Evolutionary conservation across 495 filamentous ascomycete genomes (phyloP), one percentile per base, ranked within the genome.

Genomic region (Penicillium flavigenum): DNA sequence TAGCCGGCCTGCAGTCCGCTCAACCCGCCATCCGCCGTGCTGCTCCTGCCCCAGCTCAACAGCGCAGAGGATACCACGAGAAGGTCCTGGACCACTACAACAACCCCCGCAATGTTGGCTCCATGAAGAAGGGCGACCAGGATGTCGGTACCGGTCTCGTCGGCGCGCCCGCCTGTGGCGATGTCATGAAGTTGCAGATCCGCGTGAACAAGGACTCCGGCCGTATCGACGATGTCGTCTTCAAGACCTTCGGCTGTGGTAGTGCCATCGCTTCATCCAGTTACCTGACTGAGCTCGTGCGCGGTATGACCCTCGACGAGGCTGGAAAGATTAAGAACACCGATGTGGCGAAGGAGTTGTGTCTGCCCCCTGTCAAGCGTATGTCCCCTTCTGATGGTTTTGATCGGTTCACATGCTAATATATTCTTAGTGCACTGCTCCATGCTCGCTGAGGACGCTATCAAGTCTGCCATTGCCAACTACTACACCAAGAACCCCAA

Each of bases 171-270:
- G 72, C 72, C 51, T 82, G 89, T 71, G 93, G 94, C 74, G 93
- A 98, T 74, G 93, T 98, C 62, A 99, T 99, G 90, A 96, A 96
- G 72, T 85, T 99, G 42, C 92, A 99, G 79, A 99, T 99, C 75
- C 88, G 90, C 54, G 95, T 99, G 63, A 91, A 98, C 76, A 89
- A 90, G 49, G 81, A 86, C 38, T 88, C 86, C 70, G 87, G 95
- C 67, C 91, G 86, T 54, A 99, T 99, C 72, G 84, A 83, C 59
- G 95, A 99, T 59, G 92, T 96, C 63, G 91, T 92, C 71, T 96
- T 95, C 83, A 96, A 99, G 85, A 98, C 95, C 0, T 99, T 99
- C 70, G 95, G 95, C 17, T 99, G 95, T 72, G 95, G 95, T 17
- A 91, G 86, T 42, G 95, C 95, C 32, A 99, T 99, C 72, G 92